Conservation (phyloP, 495 filamentous ascomycete species). For the Podospora pseudopauciseta region DNA sequence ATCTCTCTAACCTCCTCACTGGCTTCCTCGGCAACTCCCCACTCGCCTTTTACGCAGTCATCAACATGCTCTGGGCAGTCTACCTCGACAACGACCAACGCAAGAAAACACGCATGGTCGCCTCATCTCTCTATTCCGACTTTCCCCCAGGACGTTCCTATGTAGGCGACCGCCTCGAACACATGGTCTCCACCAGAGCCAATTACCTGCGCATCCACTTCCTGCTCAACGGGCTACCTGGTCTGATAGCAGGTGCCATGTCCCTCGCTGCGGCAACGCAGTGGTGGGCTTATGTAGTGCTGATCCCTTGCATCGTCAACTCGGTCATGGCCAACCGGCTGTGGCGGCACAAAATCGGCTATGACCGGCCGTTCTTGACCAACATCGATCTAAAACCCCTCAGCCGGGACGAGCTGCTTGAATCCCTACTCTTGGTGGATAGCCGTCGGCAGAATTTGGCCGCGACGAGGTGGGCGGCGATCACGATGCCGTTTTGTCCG, state of each 20-base stretch:
- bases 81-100: constrained; percentile 27
- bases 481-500: constrained; percentile 27
- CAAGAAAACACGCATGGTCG: neutral
- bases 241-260: constrained; percentile 46
- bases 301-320: constrained; percentile 47
- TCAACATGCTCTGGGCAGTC: constrained; percentile 45
- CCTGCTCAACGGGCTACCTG: constrained; percentile 39
- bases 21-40: constrained; percentile 49
- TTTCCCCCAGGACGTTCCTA: neutral
- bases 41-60: constrained; percentile 41
- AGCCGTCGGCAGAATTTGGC: constrained; percentile 26
- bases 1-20: constrained; percentile 47
- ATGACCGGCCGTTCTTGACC: constrained; percentile 41
- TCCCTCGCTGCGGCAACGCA: constrained; percentile 47
- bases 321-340: constrained; percentile 43
- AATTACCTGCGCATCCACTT: constrained; percentile 42
- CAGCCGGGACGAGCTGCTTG: constrained; percentile 24
- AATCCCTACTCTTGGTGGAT: constrained; percentile 36
- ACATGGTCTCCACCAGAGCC: constrained; percentile 35
- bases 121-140: constrained; percentile 17
- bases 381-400: constrained; percentile 13
- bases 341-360: constrained; percentile 45
- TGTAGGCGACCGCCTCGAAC: constrained; percentile 10
- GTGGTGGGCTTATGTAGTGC: constrained; percentile 50
- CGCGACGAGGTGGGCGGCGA: constrained; percentile 7